Conservation (phyloP, 306 rosid species). For the Oxytropis ochrocephala region DNA sequence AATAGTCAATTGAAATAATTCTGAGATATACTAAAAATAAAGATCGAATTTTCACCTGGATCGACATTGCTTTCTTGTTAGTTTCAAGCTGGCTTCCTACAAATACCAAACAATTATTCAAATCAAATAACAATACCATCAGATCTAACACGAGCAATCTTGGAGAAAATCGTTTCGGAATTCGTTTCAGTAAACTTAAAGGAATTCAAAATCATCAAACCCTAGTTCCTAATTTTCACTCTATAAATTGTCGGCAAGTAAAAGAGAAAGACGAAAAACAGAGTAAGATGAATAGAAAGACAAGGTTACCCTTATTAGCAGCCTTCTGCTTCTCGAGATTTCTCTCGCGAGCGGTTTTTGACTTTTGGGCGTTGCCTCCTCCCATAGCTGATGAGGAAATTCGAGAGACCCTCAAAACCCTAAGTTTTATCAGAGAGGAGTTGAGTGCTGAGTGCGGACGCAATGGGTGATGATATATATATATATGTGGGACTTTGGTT, state of each 20-base stretch:
- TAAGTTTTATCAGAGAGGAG: slow-evolving; percentile 11
- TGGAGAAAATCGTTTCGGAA: not conserved
- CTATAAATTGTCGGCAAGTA: not conserved
- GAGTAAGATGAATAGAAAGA: not conserved
- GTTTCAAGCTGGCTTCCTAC: slow-evolving; percentile 85
- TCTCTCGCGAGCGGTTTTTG: slow-evolving; percentile 84
- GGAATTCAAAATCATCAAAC: not conserved
- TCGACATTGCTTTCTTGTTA: slow-evolving; percentile 78
- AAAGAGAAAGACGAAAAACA: not conserved
- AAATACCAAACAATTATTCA: not conserved
- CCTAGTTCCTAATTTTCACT: not conserved
- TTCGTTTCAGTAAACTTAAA: not conserved
- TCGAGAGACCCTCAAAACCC: slow-evolving; percentile 46
- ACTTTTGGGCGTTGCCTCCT: slow-evolving; percentile 85
- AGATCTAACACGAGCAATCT: slow-evolving; percentile 18
- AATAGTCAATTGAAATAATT: not conserved
- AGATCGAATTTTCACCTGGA: slow-evolving; percentile 45
- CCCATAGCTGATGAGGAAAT: slow-evolving; percentile 48
- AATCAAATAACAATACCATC: not conserved
- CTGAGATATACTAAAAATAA: not conserved
- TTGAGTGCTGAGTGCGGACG: not conserved
- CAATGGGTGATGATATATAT: no score
- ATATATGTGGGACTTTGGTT: not conserved
- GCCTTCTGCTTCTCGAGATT: slow-evolving; percentile 64
- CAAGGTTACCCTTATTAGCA: slow-evolving; percentile 39